Conservation (phyloP, 306 rosid species). For the Gillenia trifoliata region DNA sequence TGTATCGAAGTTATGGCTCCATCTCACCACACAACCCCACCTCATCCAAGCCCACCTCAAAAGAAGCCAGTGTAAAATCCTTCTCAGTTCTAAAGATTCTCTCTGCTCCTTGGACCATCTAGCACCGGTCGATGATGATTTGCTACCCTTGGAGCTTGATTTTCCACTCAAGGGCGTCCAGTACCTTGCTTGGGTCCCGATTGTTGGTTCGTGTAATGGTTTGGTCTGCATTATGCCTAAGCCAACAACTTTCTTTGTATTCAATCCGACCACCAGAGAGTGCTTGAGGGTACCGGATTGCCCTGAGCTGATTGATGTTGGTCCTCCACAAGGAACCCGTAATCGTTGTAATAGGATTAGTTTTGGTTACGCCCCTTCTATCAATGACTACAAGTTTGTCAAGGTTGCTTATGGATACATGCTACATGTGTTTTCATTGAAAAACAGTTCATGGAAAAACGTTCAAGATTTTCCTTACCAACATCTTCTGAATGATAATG, state of each 20-base stretch:
- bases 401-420: neutral
- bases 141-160: slow-evolving; percentile 6
- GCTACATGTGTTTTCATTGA: slow-evolving; percentile 4
- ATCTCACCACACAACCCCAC: neutral
- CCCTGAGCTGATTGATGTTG: neutral
- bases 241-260: neutral
- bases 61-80: neutral
- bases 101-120: slow-evolving; percentile 11
- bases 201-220: slow-evolving; percentile 17
- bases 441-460: neutral
- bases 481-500: neutral
- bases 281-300: slow-evolving; percentile 6
- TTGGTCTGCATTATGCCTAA: slow-evolving; percentile 13
- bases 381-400: slow-evolving; percentile 4
- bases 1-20: slow-evolving; percentile 9
- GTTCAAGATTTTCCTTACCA: slow-evolving; percentile 4
- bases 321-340: neutral
- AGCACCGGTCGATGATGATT: slow-evolving; percentile 12
- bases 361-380: slow-evolving; percentile 2
- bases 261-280: slow-evolving; percentile 3
- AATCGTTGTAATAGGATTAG: neutral
- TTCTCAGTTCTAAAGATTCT: neutral
- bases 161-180: neutral
- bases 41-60: slow-evolving; percentile 4
- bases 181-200: neutral